Percentiles rank a stretch among this genome's conserved stretches.
phyloP scores from a whole-genome alignment of 441 rosid species.

The Arabidopsis lyrata region DNA sequence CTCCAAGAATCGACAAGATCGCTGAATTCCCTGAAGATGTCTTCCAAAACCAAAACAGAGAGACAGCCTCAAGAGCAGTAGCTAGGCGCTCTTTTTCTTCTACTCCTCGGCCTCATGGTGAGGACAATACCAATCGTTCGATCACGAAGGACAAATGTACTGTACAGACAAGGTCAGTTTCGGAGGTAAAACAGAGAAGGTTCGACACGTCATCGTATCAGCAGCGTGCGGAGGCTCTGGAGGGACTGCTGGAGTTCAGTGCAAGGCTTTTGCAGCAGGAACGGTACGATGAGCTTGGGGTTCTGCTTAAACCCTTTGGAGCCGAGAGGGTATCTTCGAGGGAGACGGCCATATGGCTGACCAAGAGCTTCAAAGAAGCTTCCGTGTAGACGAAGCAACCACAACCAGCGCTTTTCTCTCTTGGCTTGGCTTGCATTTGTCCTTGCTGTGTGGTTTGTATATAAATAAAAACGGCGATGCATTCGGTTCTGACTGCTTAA shows the following conservation, averaged over 20 bases:
- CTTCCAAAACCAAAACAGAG: slow-evolving; percentile 46
- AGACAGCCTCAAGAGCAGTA: slow-evolving; percentile 48
- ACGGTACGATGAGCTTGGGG: slow-evolving; percentile 70
- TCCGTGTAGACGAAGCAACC: slow-evolving; percentile 42
- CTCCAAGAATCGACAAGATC: slow-evolving; percentile 72
- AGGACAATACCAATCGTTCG: slow-evolving; percentile 40
- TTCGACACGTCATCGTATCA: slow-evolving; percentile 74
- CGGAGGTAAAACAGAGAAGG: slow-evolving; percentile 47
- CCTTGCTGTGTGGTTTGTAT: neutral
- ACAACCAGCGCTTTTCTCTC: too few relatives aligned
- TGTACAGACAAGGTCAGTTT: slow-evolving; percentile 49
- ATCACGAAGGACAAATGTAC: slow-evolving; percentile 73
- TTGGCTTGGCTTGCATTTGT: too few relatives aligned
- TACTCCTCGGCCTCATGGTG: neutral
- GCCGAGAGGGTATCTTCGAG: slow-evolving; percentile 72
- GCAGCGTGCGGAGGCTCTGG: slow-evolving; percentile 82
- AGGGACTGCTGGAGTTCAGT: slow-evolving; percentile 75
- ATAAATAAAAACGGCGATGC: slow-evolving; percentile 13
- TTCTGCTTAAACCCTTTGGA: slow-evolving; percentile 74
- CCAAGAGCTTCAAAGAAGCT: slow-evolving; percentile 80
- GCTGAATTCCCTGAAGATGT: slow-evolving; percentile 62
- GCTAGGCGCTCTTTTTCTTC: slow-evolving; percentile 49
- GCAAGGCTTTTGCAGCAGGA: slow-evolving; percentile 65
- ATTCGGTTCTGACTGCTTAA: neutral
- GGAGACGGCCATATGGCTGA: slow-evolving; percentile 81